These are phyloP conservation scores for Rhizoclosmatium sp. DNA, from an alignment of 192 early-diverging fungal species.

Conservation along the genomic window DNA sequence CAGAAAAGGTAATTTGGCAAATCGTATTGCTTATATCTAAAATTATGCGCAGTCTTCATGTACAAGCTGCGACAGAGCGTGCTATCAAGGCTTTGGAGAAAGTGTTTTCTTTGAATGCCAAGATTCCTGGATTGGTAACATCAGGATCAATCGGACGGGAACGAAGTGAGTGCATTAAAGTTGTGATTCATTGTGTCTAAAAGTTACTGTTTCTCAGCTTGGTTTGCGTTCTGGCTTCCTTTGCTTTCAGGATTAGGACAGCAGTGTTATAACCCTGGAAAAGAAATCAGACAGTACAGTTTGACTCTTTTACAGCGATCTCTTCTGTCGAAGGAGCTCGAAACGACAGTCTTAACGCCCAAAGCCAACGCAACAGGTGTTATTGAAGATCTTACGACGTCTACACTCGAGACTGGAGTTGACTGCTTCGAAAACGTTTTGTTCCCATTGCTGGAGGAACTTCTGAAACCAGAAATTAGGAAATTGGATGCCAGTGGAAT, in stretches of 20 bases:
- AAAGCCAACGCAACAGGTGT: slow-evolving; percentile 26
- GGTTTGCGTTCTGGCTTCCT: slow-evolving; percentile 82
- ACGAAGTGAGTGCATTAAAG: slow-evolving; percentile 43
- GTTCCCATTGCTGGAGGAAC: slow-evolving; percentile 86
- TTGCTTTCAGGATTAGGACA: slow-evolving; percentile 75
- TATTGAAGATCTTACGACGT: slow-evolving; percentile 20
- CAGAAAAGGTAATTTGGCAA: slow-evolving; percentile 6
- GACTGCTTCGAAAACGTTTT: slow-evolving; percentile 84
- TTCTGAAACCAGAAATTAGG: slow-evolving; percentile 76
- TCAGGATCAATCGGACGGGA: slow-evolving; percentile 46
- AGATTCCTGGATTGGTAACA: slow-evolving; percentile 59
- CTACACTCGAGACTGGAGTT: slow-evolving; percentile 56
- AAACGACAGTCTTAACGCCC: slow-evolving; percentile 28
- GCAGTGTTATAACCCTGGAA: slow-evolving; percentile 77
- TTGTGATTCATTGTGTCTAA: neutral
- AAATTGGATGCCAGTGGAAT: slow-evolving; percentile 66
- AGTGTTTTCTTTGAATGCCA: slow-evolving; percentile 67
- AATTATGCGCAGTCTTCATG: slow-evolving; percentile 44
- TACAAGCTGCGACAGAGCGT: slow-evolving; percentile 62
- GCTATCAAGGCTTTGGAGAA: slow-evolving; percentile 73
- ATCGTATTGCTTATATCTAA: neutral
- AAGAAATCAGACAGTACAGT: slow-evolving; percentile 83
- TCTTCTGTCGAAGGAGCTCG: slow-evolving; percentile 68
- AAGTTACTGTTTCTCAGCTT: slow-evolving; percentile 50
- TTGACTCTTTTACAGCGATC: slow-evolving; percentile 84